These are phyloP conservation scores for Linnemannia hyalina DNA, from an alignment of 192 early-diverging fungal species.

Conservation along the genomic window DNA sequence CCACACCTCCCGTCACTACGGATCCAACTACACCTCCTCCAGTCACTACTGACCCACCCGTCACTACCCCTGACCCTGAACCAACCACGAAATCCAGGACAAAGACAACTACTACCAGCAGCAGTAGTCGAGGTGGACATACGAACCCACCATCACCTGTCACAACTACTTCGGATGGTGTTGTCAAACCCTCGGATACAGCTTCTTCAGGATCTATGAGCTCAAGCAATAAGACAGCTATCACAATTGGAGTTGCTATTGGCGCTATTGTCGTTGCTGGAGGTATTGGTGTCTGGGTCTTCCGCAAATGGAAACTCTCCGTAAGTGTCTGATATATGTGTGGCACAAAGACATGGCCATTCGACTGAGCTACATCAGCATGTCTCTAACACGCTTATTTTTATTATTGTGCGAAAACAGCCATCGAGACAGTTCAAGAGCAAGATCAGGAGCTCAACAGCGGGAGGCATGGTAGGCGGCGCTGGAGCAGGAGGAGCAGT, in stretches of 20 bases:
- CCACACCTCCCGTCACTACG: background rate
- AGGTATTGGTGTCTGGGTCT: conserved; percentile 52
- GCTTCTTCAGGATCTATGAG: background rate
- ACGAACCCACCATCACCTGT: background rate
- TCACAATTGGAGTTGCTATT: conserved; percentile 45
- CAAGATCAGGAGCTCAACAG: conserved; percentile 28
- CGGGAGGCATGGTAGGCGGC: background rate
- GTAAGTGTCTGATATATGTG: conserved; percentile 6
- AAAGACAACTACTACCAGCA: background rate
- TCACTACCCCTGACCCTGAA: background rate
- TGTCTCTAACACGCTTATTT: background rate
- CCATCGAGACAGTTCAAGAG: conserved; percentile 50
- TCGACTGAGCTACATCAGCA: background rate
- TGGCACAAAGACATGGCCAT: background rate
- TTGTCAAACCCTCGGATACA: background rate
- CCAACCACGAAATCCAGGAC: background rate
- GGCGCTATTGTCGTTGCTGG: conserved; percentile 32
- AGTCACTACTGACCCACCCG: background rate
- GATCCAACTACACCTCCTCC: background rate
- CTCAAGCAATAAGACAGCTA: conserved; percentile 32
- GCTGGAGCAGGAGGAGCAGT: background rate
- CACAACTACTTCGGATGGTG: background rate
- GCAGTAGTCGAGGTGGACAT: background rate
- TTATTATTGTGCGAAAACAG: background rate
- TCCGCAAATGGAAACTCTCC: conserved; percentile 53